Conservation (phyloP, 2,329 filamentous ascomycete species). For the Ceratocystis huliohia region DNA sequence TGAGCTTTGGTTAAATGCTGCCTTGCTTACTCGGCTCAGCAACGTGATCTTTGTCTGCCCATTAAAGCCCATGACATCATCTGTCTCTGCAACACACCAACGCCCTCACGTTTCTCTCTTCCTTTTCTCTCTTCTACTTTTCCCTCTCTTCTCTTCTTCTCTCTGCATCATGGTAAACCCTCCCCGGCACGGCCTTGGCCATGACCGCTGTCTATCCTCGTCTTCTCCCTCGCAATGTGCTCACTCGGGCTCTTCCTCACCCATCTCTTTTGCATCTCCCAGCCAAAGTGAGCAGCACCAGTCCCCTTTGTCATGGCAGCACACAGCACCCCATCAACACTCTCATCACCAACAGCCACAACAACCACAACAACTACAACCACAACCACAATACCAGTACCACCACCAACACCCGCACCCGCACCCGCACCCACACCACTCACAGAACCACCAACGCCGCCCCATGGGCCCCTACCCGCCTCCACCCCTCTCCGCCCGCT, state of each 20-base stretch:
- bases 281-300: neutral
- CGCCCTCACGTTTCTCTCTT: neutral
- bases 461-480: neutral
- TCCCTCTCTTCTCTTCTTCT: neutral
- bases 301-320: neutral
- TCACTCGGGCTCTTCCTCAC: conserved; percentile 4
- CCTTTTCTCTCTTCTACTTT: neutral
- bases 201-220: conserved; percentile 9
- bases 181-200: neutral
- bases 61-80: neutral
- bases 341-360: neutral
- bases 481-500: conserved; percentile 4
- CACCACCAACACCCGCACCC: neutral
- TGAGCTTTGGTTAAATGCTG: neutral
- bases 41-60: neutral
- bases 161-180: conserved; percentile 11
- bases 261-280: neutral
- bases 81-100: neutral
- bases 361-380: neutral
- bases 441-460: neutral
- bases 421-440: neutral
- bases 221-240: conserved; percentile 4
- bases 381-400: too few species aligned
- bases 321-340: neutral
- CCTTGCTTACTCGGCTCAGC: neutral